Percentiles rank a stretch among this genome's conserved stretches.
Evolutionary conservation across 257 asterid genomes (phyloP).

Genomic region (Ballota nigra): DNA sequence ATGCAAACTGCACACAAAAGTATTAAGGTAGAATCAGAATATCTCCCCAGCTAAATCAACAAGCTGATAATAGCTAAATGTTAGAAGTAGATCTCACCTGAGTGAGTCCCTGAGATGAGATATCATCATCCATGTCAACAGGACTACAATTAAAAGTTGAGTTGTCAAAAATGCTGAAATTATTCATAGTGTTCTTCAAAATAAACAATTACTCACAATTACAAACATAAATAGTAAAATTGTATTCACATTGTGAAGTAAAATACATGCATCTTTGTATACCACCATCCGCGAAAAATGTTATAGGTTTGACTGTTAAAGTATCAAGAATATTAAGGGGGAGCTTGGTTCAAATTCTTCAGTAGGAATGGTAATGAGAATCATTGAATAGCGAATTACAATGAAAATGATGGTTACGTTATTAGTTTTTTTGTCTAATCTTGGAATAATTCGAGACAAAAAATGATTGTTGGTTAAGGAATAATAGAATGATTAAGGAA

Average conservation of each 20-base stretch:
- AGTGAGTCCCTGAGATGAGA: slow-evolving; percentile 87
- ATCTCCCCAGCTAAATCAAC: neutral
- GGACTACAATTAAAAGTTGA: slow-evolving; percentile 58
- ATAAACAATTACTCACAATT: slow-evolving; percentile 1
- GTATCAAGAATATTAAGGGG: neutral
- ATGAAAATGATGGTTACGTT: no score
- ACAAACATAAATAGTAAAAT: neutral
- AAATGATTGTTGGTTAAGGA: no score
- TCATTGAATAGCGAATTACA: no score
- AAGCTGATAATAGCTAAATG: slow-evolving; percentile 8
- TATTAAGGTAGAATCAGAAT: slow-evolving; percentile 10
- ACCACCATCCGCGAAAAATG: neutral
- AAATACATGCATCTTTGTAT: neutral
- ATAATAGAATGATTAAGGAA: no score
- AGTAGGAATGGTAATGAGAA: no score
- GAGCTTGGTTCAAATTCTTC: no score
- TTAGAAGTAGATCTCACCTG: slow-evolving; percentile 52
- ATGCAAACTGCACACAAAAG: slow-evolving; percentile 64
- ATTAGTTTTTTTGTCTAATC: no score
- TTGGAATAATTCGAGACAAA: no score
- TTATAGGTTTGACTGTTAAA: neutral
- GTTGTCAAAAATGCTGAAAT: neutral
- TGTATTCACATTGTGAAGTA: neutral
- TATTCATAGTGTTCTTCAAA: neutral
- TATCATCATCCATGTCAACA: slow-evolving; percentile 74